Evolutionary conservation across 1,284 basidiomycete species (phyloP), one percentile per base, ranked within the genome.

Genomic region (Moesziomyces aphidis): DNA sequence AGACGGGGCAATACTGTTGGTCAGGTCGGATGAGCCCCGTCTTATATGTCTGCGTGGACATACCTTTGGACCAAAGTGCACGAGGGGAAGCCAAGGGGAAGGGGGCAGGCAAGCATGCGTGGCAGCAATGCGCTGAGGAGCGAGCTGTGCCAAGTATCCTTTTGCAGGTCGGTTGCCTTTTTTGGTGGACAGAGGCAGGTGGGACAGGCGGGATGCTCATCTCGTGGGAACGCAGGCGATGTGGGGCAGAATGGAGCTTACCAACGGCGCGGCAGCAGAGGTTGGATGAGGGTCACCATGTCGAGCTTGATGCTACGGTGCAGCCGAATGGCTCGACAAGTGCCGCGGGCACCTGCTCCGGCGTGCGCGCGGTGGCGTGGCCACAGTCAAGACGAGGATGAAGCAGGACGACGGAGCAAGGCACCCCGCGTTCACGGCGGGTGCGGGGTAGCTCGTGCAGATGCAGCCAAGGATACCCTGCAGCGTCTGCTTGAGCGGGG

Each of bases 391-490:
- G 39, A 42, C 17, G 39, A 42, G 39, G 39, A 42, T 19, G 39
- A 19, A 11, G 39, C 39, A 8, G 19, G 39, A 19, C 19, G 17
- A 42, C 39, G 39, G 39, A 42, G 39, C 39, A 6, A 19, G 39
- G 39, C 39, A 42, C 39, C 39, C 39, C 39, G 39, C 39, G 17
- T 19, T 42, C 17, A 8, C 3, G 4, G 17, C 39, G 2, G 39
- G 39, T 54, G 59, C 59, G 59, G 59, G 59, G 59, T 50, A 61
- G 52, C 45, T 61, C 36, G 58, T 61, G 58, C 59, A 61, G 51
- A 42, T 42, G 39, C 19, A 19, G 39, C 39, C 15, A 19, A 42
- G 15, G 15, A 5, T 42, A 42, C 39, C 39, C 39, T 42, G 23
- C 46, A 48, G 46, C 46, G 50, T 19, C n/a, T 34, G 39, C 17